A percentile compares a stretch with the other conserved stretches of the same genome.
Evolutionary conservation across 1,139 yeast species (phyloP).

Genomic region (Geotrichum siamense): DNA sequence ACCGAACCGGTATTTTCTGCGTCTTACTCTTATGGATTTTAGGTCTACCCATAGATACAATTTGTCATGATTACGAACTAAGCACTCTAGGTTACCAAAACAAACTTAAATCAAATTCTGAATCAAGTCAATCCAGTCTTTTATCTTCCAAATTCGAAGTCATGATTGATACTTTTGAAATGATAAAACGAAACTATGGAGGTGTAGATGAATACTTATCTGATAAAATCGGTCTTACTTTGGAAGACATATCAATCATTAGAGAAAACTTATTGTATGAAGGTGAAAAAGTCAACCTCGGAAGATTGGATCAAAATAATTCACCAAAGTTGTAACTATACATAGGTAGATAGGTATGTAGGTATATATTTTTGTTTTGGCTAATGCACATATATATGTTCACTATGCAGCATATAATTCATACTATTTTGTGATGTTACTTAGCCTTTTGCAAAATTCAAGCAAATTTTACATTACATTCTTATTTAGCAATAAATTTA

Average conservation of each 20-base stretch:
- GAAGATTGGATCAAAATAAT: neutral
- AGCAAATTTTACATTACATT: no score
- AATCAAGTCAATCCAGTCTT: slow-evolving; percentile 46
- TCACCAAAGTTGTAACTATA: slow-evolving; percentile 1
- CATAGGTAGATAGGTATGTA: no score
- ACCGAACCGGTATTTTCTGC: slow-evolving; percentile 69
- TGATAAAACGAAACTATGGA: slow-evolving; percentile 47
- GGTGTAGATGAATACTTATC: slow-evolving; percentile 49
- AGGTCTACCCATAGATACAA: slow-evolving; percentile 58
- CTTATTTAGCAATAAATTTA: no score
- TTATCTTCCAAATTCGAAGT: slow-evolving; percentile 64
- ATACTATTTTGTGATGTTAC: no score
- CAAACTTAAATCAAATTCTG: slow-evolving; percentile 24
- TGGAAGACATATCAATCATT: slow-evolving; percentile 47
- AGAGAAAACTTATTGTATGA: slow-evolving; percentile 37
- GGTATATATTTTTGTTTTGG: no score
- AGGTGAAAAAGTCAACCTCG: slow-evolving; percentile 12
- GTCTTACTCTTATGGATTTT: slow-evolving; percentile 57
- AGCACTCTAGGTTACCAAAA: slow-evolving; percentile 50
- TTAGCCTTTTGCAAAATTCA: no score
- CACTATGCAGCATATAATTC: no score
- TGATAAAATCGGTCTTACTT: slow-evolving; percentile 42
- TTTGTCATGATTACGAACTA: slow-evolving; percentile 68
- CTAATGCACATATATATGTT: no score
- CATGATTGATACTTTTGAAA: slow-evolving; percentile 56